Conservation (phyloP, 2,329 filamentous ascomycete genomes). For the Colletotrichum sp. region DNA sequence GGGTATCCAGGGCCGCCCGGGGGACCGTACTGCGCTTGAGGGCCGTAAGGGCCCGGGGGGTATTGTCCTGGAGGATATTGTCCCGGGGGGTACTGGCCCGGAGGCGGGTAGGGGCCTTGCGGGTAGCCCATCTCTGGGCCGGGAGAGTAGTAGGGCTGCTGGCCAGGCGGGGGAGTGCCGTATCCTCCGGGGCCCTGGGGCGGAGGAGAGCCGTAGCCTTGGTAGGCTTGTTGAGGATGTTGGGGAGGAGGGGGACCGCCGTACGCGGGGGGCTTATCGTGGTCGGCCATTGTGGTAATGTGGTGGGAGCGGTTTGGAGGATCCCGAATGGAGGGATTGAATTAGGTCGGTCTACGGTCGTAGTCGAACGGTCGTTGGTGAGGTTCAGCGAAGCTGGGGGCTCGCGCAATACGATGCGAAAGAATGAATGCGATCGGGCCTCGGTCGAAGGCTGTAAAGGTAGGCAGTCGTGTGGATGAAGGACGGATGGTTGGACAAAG, state of each 20-base stretch:
- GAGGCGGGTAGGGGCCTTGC: constrained; percentile 29
- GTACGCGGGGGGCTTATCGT: constrained; percentile 57
- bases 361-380: background rate
- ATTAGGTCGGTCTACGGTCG: background rate
- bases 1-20: constrained; percentile 28
- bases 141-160: constrained; percentile 38
- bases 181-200: constrained; percentile 38
- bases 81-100: constrained; percentile 38
- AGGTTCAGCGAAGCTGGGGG: background rate
- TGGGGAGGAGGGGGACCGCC: constrained; percentile 37
- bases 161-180: constrained; percentile 33
- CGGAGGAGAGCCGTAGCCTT: constrained; percentile 41
- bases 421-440: background rate
- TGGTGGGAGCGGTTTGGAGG: background rate
- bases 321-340: background rate
- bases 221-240: constrained; percentile 49
- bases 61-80: constrained; percentile 34
- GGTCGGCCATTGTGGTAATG: constrained; percentile 43
- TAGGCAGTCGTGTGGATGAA: background rate
- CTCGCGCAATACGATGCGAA: background rate
- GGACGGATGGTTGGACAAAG: background rate
- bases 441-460: background rate
- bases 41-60: constrained; percentile 23
- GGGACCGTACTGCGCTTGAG: constrained; percentile 19
- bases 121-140: constrained; percentile 49